Evolutionary conservation across 2,329 filamentous ascomycete genomes (phyloP), one percentile per base, ranked within the genome.

Genomic region (Elsinoe ampelina): DNA sequence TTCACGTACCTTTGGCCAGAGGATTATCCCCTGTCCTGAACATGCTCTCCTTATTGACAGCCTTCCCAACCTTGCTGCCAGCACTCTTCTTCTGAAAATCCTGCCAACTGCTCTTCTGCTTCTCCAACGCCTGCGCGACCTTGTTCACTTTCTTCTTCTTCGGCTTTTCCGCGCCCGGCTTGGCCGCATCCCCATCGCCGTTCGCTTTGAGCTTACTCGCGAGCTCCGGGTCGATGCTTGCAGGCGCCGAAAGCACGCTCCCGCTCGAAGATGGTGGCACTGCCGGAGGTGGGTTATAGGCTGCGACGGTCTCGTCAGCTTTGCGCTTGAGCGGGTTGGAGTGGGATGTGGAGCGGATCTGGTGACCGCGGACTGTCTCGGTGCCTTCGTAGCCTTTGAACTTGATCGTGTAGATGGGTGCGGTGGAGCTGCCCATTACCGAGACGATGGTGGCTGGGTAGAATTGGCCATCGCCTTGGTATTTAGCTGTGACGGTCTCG

Each of bases 391-490:
- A 97, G 66, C 83, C 88, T 73, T 95, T 92, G 78, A 97, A 98
- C 64, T 87, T 93, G 71, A 98, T 91, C 48, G 89, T 86, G 70
- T 96, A 98, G 61, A 96, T 88, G 35, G 91, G 92, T 54, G 89
- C 87, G 42, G 84, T 87, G n/a, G 86, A 85, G 7, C 90, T 95
- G 58, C 93, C 93, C 19, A 92, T 96, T 65, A 96, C 91, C 54
- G 87, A 91, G 54, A 89, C 92, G 71, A 98, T 95, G 66, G 89
- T 85, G 41, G 91, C 93, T 45, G 89, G 86, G 73, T 97, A 97
- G 73, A 91, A 96, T 20, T 81, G 81, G 67, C 87, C 89, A 72
- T 98, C 93, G 56, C 89, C 90, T 8, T 89, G 87, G 89, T 91
- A 98, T 72, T 92, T 91, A 47, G 92, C 93, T 71, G 93, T 78